Evolutionary conservation across 108 stramenopile species (phyloP), one percentile per base, ranked within the genome.

Genomic region (Nitzschia sp.): DNA sequence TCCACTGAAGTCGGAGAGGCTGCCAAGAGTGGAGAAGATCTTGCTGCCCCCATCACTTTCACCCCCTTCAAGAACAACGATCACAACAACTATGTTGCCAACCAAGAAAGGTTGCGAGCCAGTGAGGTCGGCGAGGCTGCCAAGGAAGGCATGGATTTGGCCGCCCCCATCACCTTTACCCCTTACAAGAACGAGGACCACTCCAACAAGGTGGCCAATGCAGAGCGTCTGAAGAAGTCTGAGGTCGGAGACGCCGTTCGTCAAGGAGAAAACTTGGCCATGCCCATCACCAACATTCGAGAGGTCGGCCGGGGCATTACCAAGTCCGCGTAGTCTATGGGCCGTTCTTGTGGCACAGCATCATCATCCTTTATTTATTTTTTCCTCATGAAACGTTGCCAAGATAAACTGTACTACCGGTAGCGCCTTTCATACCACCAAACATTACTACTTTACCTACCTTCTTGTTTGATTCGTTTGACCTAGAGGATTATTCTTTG

Each of bases 171-270:
- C 41, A 73, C 72, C 7, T 73, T 66, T 25, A 73, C 72, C 37
- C 72, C 72, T 10, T 73, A 64, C 57, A 73, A 73, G 44, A 73
- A 73, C 37, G 62, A 73, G 29, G 72, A 73, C 39, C 72, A 73
- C 51, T 51, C 72, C 11, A 73, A 73, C 40, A 20, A 57, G n/a
- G 64, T 73, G 7, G 72, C 72, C 24, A 65, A 66, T 24, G 59
- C 51, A 25, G 48, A 54, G 9, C 38, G 34, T 29, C 43, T 73
- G 26, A n/a, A 14, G 29, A 19, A 29, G 12, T 59, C 53, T 15
- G 63, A 65, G 12, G 55, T 57, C 8, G 72, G 72, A 24, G 29
- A 51, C 7, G 44, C 42, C 14, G 55, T 58, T 20, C 65, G 58
- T 17, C 12, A 24, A 21, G 64, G 46, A n/a, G 57, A 46, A 26